Evolutionary conservation across 2,329 filamentous ascomycete species (phyloP), one percentile per base, ranked within the genome.

Genomic region (Fonsecaea pugnacius): DNA sequence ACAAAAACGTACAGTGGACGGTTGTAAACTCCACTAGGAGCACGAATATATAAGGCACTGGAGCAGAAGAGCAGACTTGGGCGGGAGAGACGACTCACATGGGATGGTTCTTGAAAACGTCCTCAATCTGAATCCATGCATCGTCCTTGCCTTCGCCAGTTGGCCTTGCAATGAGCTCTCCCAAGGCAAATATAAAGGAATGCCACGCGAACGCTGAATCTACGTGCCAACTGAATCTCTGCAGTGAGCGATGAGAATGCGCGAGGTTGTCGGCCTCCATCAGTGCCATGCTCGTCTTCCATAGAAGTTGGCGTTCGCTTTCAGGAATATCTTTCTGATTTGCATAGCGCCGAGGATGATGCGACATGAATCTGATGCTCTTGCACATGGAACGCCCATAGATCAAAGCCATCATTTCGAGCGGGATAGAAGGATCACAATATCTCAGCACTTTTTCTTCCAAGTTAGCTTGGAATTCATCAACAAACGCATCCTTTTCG

Each of bases 371-470:
- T 10, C 80, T 75, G 43, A 80, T 76, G 52, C 76, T 76, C 57
- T 73, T 75, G 35, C 80, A 73, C 9, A 79, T 76, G 3, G 77
- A 74, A 55, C 79, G 75, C 0, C 74, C 78, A 68, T 83, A 76
- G 18, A 78, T 74, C 6, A 75, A 71, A 10, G 78, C 77, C 51
- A 83, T 73, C 63, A 79, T 75, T 64, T 82, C 79, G 58, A 66
- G 38, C 0, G 84, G 80, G 43, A 85, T 75, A 10, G 66, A 76
- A 70, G 80, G 78, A 59, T 83, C 75, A 53, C 82, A 82, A 63
- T 86, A 78, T 43, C 77, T 75, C 24, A 87, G 75, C 67, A 86
- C 86, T 58, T 81, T 81, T 33, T 80, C 74, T 69, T 87, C 83
- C 10, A 87, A 75, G 12, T 78, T 79, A 32, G 80, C 77, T 62